Evolutionary conservation across 768 basidiomycete species (phyloP).

Genomic region (Tephrocybe rancida): DNA sequence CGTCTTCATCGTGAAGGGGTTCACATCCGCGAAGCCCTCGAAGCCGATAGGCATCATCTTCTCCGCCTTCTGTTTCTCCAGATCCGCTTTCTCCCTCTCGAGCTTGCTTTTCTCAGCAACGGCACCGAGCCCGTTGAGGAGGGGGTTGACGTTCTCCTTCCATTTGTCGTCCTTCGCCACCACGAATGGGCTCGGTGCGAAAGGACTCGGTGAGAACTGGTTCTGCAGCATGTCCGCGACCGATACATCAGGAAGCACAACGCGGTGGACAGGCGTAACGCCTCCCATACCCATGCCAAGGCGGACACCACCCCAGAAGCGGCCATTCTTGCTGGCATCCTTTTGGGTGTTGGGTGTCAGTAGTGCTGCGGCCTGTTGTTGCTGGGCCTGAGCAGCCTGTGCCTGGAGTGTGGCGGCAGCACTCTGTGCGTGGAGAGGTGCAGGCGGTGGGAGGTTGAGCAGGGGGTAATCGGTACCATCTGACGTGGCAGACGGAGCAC

Average conservation of each 20-base stretch:
- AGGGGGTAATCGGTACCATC: constrained; percentile 24
- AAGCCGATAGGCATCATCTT: constrained; percentile 43
- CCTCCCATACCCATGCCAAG: constrained; percentile 51
- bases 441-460: constrained; percentile 52
- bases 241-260: constrained; percentile 72
- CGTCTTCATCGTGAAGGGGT: constrained; percentile 86
- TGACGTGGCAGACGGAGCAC: constrained; percentile 36
- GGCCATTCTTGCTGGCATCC: constrained; percentile 54
- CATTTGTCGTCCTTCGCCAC: constrained; percentile 30
- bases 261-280: constrained; percentile 82
- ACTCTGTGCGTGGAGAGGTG: constrained; percentile 43
- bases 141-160: constrained; percentile 83
- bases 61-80: constrained; percentile 10
- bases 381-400: constrained; percentile 15
- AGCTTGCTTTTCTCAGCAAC: constrained; percentile 10
- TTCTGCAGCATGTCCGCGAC: constrained; percentile 12
- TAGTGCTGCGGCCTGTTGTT: constrained; percentile 22
- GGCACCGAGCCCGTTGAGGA: constrained; percentile 45
- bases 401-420: constrained; percentile 34
- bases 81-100: constrained; percentile 10
- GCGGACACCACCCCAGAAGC: constrained; percentile 82
- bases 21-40: constrained; percentile 77
- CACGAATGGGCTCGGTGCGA: constrained; percentile 10
- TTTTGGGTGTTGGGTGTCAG: constrained; percentile 77
- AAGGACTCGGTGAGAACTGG: constrained; percentile 14